A percentile compares a stretch with the other conserved stretches of the same genome.
phyloP scores from a whole-genome alignment of 805 yeast genomes.

The Spathaspora passalidarum region DNA sequence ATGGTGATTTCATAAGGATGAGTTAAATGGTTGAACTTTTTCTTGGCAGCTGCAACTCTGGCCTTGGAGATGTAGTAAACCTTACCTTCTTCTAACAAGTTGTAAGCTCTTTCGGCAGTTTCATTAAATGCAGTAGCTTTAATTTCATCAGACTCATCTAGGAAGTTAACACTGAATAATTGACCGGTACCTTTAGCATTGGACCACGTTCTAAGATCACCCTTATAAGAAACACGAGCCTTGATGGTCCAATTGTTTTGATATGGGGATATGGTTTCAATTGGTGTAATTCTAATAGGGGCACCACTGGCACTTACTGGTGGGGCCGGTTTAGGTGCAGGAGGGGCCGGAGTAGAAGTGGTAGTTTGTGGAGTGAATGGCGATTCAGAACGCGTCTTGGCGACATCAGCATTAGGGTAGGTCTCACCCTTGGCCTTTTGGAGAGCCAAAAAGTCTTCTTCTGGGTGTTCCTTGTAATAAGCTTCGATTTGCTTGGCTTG shows the following conservation, averaged over 20 bases:
- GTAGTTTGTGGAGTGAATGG: slow-evolving; percentile 2
- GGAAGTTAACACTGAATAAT: slow-evolving; percentile 78
- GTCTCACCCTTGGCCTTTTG: slow-evolving; percentile 1
- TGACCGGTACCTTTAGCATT: slow-evolving; percentile 87
- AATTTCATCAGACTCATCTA: slow-evolving; percentile 95
- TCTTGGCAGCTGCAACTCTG: slow-evolving; percentile 77
- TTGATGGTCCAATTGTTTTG: slow-evolving; percentile 89
- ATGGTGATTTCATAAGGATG: slow-evolving; percentile 87
- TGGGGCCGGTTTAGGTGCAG: slow-evolving; percentile 5
- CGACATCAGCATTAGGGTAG: not conserved
- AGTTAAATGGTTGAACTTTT: slow-evolving; percentile 75
- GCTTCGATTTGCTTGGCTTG: slow-evolving; percentile 36
- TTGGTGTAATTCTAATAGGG: slow-evolving; percentile 49
- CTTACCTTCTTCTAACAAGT: slow-evolving; percentile 79
- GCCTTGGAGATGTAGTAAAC: slow-evolving; percentile 84
- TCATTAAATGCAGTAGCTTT: slow-evolving; percentile 93
- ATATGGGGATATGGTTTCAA: slow-evolving; percentile 88
- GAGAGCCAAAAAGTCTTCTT: slow-evolving; percentile 39
- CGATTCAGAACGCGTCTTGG: slow-evolving; percentile 7
- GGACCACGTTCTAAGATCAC: slow-evolving; percentile 85
- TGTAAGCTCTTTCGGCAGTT: slow-evolving; percentile 74
- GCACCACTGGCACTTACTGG: slow-evolving; percentile 5
- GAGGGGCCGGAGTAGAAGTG: slow-evolving; percentile 3
- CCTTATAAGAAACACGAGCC: slow-evolving; percentile 85
- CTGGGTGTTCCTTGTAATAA: slow-evolving; percentile 58